phyloP scores from a whole-genome alignment of 2,329 filamentous ascomycete genomes.

The Teratosphaeriaceae sp. region DNA sequence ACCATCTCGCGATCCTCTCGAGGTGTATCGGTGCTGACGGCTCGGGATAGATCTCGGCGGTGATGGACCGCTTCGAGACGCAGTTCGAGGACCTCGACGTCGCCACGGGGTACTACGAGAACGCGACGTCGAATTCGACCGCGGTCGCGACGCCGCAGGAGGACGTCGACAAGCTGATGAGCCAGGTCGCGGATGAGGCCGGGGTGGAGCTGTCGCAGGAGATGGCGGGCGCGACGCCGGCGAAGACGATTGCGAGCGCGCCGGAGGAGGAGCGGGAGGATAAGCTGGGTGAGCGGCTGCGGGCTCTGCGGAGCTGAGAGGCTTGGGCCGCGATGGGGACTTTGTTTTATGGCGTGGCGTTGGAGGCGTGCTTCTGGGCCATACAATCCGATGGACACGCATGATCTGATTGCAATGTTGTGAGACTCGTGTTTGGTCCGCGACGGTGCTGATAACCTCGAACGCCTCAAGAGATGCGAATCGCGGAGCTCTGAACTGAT shows the following conservation, averaged over 20 bases:
- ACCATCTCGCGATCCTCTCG: no score
- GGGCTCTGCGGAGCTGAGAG: constrained; percentile 44
- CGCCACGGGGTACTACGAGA: constrained; percentile 67
- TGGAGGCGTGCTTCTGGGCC: constrained; percentile 1
- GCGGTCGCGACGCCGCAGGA: constrained; percentile 69
- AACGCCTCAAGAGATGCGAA: no score
- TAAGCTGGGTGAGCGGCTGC: constrained; percentile 55
- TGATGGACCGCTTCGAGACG: constrained; percentile 61
- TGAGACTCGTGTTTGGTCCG: no score
- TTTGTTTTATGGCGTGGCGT: constrained; percentile 2
- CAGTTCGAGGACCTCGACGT: constrained; percentile 48
- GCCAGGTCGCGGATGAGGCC: constrained; percentile 80
- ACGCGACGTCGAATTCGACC: constrained; percentile 74
- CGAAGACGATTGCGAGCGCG: constrained; percentile 51
- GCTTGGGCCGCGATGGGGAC: no score
- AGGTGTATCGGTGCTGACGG: background rate
- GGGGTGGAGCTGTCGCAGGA: constrained; percentile 76
- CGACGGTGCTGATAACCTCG: no score
- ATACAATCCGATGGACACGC: no score
- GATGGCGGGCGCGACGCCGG: constrained; percentile 54
- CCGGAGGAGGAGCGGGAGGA: constrained; percentile 70
- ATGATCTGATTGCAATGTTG: no score
- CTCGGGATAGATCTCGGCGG: constrained; percentile 49
- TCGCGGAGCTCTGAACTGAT: no score
- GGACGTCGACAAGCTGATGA: constrained; percentile 78